Evolutionary conservation across 345 rosid species (phyloP).

Genomic region (Draba incana): DNA sequence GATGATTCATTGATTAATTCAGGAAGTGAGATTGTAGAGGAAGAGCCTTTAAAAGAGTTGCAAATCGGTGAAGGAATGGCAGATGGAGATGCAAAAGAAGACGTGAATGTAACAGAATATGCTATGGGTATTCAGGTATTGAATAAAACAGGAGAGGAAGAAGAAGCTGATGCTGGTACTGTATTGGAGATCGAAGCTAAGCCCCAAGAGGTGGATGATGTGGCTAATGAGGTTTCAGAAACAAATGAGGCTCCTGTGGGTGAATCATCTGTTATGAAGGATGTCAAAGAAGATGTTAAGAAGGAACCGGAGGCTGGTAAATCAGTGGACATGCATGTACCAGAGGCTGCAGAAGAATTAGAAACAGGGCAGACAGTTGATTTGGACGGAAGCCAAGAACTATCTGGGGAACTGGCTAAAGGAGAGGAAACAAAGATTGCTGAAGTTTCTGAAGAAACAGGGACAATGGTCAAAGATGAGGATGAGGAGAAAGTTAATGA

Average conservation of each 20-base stretch:
- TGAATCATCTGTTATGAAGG: slow-evolving; percentile 29
- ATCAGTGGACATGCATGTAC: too few relatives aligned
- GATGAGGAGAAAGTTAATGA: slow-evolving; percentile 36
- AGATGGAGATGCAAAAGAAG: slow-evolving; percentile 30
- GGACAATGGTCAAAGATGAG: slow-evolving; percentile 26
- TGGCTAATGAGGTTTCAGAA: slow-evolving; percentile 20
- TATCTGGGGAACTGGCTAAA: slow-evolving; percentile 28
- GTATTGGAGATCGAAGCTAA: slow-evolving; percentile 21
- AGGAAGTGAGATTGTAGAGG: slow-evolving; percentile 20
- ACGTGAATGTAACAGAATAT: slow-evolving; percentile 24
- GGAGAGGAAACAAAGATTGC: slow-evolving; percentile 36
- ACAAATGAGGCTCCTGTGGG: slow-evolving; percentile 24
- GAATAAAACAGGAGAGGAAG: slow-evolving; percentile 28
- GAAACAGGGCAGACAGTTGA: slow-evolving; percentile 12
- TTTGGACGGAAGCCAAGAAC: slow-evolving; percentile 30
- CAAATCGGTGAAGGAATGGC: slow-evolving; percentile 24
- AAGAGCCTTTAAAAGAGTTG: slow-evolving; percentile 20
- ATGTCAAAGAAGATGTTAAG: slow-evolving; percentile 33
- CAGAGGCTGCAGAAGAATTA: slow-evolving; percentile 36
- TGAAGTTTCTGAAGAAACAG: slow-evolving; percentile 37
- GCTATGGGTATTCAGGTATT: slow-evolving; percentile 23
- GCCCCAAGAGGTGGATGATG: slow-evolving; percentile 34
- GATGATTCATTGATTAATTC: slow-evolving; percentile 22
- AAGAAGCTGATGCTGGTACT: slow-evolving; percentile 21
- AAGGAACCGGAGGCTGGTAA: slow-evolving; percentile 26